Percentiles rank a stretch among this genome's conserved stretches.
phyloP scores from a whole-genome alignment of 2,329 filamentous ascomycete species.

The Penicillium sp. region DNA sequence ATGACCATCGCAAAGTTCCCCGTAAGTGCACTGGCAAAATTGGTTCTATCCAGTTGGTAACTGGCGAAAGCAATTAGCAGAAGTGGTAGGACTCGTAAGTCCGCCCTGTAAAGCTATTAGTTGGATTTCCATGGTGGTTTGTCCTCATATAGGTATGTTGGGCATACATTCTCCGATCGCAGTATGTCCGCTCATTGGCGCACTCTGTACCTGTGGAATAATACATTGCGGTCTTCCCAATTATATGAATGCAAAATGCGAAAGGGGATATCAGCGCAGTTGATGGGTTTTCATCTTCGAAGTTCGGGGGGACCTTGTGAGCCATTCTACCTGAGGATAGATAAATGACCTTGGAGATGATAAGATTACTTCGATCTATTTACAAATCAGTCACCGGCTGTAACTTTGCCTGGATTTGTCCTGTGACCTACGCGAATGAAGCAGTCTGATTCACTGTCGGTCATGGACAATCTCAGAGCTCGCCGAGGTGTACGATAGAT shows the following conservation, averaged over 20 bases:
- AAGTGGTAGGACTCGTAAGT: conserved; percentile 48
- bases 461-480: too few relatives aligned
- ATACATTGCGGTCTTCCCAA: not conserved
- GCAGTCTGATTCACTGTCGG: too few relatives aligned
- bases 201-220: not conserved
- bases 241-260: too few relatives aligned
- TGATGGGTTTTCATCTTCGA: not conserved
- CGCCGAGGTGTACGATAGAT: too few relatives aligned
- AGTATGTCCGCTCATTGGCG: not conserved
- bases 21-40: not conserved
- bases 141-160: too few relatives aligned
- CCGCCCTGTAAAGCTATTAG: conserved; percentile 37
- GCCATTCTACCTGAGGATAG: not conserved
- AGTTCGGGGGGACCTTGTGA: conserved; percentile 3
- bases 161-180: not conserved
- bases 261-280: not conserved
- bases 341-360: conserved; percentile 7
- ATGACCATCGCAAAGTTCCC: not conserved
- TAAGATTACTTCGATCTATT: not conserved
- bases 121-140: too few relatives aligned
- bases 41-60: conserved; percentile 28
- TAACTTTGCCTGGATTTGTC: too few relatives aligned
- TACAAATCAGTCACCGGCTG: too few relatives aligned
- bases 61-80: conserved; percentile 51
- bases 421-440: too few relatives aligned